These are phyloP conservation scores for Mucor indicus DNA, from an alignment of 371 early-diverging fungal species.

Conservation along the genomic window DNA sequence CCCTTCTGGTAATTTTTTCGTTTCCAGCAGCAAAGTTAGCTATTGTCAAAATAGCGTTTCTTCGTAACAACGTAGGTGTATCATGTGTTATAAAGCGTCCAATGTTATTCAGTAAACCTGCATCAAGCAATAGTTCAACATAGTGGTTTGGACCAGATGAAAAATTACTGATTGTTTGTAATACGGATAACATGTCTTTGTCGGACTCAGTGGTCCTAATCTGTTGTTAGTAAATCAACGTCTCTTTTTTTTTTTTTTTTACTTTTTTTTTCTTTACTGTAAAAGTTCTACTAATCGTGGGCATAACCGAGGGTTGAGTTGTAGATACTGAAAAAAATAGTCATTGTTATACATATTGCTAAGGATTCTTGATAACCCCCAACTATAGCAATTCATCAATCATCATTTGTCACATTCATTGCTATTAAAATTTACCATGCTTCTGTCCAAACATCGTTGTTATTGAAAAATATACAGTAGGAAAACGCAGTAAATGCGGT, in stretches of 20 bases:
- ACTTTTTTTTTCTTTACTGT: constrained; percentile 3
- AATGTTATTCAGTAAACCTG: constrained; percentile 29
- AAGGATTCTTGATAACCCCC: constrained; percentile 46
- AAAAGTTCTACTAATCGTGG: constrained; percentile 10
- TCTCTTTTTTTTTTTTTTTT: not conserved
- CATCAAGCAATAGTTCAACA: constrained; percentile 33
- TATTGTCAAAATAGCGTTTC: constrained; percentile 41
- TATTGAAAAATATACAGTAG: constrained; percentile 26
- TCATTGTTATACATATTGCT: constrained; percentile 35
- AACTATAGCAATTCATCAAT: too few species aligned
- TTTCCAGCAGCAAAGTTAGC: constrained; percentile 45
- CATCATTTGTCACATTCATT: not conserved
- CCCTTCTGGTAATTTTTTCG: constrained; percentile 28
- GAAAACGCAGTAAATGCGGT: constrained; percentile 31
- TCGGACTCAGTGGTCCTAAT: not conserved
- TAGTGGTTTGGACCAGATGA: constrained; percentile 43
- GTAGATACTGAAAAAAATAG: constrained; percentile 7
- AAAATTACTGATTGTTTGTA: constrained; percentile 43
- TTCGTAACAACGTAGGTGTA: constrained; percentile 16
- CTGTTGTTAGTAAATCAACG: not conserved
- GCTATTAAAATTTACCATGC: constrained; percentile 15
- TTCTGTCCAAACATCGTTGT: constrained; percentile 30
- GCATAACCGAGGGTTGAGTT: constrained; percentile 6
- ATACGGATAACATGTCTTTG: constrained; percentile 4
- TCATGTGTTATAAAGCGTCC: constrained; percentile 13